These are phyloP conservation scores for Metschnikowia santaceciliae DNA, from an alignment of 805 yeast species.

Conservation along the genomic window DNA sequence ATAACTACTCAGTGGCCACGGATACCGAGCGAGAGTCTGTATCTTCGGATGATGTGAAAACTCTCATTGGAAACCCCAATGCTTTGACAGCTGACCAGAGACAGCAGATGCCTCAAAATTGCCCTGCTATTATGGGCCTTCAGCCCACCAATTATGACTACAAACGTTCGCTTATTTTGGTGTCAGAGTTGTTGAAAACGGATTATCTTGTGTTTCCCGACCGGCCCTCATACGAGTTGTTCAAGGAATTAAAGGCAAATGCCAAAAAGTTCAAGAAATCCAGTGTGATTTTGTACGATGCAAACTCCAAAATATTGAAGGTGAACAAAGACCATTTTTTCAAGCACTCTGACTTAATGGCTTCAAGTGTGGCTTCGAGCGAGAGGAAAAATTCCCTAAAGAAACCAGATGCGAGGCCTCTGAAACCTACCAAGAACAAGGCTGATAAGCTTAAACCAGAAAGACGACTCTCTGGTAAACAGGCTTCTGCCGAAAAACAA, in stretches of 20 bases:
- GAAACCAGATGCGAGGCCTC: background rate
- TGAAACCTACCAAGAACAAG: background rate
- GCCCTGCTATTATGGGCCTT: conserved; percentile 18
- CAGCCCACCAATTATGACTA: conserved; percentile 20
- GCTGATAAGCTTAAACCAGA: background rate
- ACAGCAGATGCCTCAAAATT: background rate
- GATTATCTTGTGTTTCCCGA: conserved; percentile 28
- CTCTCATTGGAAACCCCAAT: background rate
- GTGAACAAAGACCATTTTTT: background rate
- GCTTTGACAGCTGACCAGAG: conserved; percentile 1
- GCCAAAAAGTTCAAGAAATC: conserved; percentile 23
- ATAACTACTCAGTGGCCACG: background rate
- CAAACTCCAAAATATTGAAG: conserved; percentile 16
- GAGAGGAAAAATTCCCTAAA: background rate
- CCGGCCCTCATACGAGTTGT: conserved; percentile 25
- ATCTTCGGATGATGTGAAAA: conserved; percentile 3
- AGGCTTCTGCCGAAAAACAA: background rate
- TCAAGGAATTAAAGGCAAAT: conserved; percentile 24
- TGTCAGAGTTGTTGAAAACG: conserved; percentile 29
- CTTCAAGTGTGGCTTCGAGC: background rate
- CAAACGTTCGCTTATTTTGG: conserved; percentile 31
- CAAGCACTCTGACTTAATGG: background rate
- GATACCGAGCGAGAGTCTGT: conserved; percentile 3
- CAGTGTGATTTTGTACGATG: conserved; percentile 18
- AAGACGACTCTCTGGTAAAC: background rate